Evolutionary conservation across 805 yeast genomes (phyloP), one percentile per base, ranked within the genome.

Genomic region (Kuraishia piskuri): DNA sequence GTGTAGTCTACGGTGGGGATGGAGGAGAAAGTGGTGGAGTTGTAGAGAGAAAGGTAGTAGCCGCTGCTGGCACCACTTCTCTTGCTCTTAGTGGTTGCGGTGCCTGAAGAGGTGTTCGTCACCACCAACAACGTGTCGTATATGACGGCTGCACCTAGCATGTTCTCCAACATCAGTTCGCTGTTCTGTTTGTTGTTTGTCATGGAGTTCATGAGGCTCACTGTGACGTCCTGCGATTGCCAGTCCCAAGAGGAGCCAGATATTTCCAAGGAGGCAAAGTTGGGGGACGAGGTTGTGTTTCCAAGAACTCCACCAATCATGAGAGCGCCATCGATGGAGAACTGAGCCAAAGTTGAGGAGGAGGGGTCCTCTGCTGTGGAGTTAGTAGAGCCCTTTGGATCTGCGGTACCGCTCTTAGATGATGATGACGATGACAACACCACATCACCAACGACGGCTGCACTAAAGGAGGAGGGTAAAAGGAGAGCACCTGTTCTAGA

Each of bases 301-400:
- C 65, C 59, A 22, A 75, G 67, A 5, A 69, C 69, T 2, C 96
- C 95, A 4, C 94, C 94, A 14, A 86, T 54, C 48, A 84, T 73
- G 9, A 88, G 61, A 0, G 82, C 73, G 17, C 72, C 66, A 3
- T 63, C 63, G 5, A 76, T 72, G 20, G 58, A 55, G 51, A 72
- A 74, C 46, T 67, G 61, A 22, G 68, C 62, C 14, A 62, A 56
- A 46, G 75, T 67, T 23, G 72, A 62, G 17, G 58, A 57, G 9
- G 60, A 49, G 2, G 66, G 40, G 37, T 14, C 14, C 19, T 31
- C 25, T 19, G 50, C 22, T 10, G 19, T 44, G 46, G 45, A 22
- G 17, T 10, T 19, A 22, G 45, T 3, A 5, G 23, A n/a, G n/a
- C 9, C n/a, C 20, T 17, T 17, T 10, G 19, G 8, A 8, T 40